Conservation (phyloP, 2,329 filamentous ascomycete genomes). For the Madurella fahalii region DNA sequence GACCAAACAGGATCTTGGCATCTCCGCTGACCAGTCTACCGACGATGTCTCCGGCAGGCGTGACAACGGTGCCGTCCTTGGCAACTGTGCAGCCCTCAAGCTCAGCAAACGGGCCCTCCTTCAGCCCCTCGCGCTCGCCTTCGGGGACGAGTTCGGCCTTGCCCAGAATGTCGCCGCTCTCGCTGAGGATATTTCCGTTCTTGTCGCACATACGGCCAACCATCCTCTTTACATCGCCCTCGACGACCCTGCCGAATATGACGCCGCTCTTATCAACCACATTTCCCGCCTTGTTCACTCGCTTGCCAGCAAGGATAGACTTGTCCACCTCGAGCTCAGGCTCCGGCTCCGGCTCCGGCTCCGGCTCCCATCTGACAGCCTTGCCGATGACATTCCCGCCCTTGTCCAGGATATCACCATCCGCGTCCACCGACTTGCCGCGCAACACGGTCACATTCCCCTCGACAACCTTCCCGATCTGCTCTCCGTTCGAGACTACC, state of each 20-base stretch:
- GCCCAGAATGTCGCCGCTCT: slow-evolving; percentile 67
- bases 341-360: slow-evolving; percentile 36
- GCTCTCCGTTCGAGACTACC: slow-evolving; percentile 47
- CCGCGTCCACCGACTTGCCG: slow-evolving; percentile 63
- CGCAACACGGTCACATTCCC: slow-evolving; percentile 61
- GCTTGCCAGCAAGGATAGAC: slow-evolving; percentile 63
- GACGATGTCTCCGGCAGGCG: slow-evolving; percentile 64
- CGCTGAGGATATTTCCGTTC: slow-evolving; percentile 67
- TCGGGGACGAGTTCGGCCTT: slow-evolving; percentile 64
- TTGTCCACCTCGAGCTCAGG: slow-evolving; percentile 52
- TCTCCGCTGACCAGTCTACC: slow-evolving; percentile 70
- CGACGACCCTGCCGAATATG: slow-evolving; percentile 62
- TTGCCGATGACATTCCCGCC: slow-evolving; percentile 64
- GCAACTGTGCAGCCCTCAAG: slow-evolving; percentile 60
- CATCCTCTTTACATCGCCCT: slow-evolving; percentile 61
- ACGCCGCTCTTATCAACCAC: slow-evolving; percentile 51
- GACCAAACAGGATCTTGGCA: slow-evolving; percentile 66
- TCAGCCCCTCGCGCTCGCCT: slow-evolving; percentile 57
- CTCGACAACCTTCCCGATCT: slow-evolving; percentile 59
- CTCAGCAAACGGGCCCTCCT: slow-evolving; percentile 67
- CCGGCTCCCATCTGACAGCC: slow-evolving; percentile 33
- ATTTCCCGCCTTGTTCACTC: slow-evolving; percentile 67
- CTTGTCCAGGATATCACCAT: slow-evolving; percentile 65
- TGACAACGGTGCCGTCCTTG: slow-evolving; percentile 66
- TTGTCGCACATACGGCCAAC: slow-evolving; percentile 68